phyloP scores from a whole-genome alignment of 768 basidiomycete species.

The Tulasnella sp. region DNA sequence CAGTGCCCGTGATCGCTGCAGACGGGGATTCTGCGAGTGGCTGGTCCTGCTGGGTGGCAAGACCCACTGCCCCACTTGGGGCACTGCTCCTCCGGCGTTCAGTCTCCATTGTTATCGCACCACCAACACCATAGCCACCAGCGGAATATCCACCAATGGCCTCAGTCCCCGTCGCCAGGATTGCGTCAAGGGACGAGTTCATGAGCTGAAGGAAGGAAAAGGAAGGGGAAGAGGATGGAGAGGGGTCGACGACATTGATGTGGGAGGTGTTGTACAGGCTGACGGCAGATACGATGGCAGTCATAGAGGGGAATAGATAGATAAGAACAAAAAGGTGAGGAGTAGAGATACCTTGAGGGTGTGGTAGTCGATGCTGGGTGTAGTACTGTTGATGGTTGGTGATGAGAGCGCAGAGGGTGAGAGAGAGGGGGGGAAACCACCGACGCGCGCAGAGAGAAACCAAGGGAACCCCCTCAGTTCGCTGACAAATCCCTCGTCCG shows the following conservation, averaged over 20 bases:
- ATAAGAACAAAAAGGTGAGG: neutral
- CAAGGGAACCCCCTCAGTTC: neutral
- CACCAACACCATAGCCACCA: slow-evolving; percentile 3
- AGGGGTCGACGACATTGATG: slow-evolving; percentile 12
- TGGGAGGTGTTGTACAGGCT: slow-evolving; percentile 2
- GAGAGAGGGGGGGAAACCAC: neutral
- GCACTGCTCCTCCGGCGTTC: slow-evolving; percentile 19
- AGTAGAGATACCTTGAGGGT: slow-evolving; percentile 11
- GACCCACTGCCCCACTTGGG: neutral
- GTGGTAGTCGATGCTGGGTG: neutral
- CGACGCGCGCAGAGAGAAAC: neutral
- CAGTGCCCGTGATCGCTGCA: neutral
- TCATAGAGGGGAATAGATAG: slow-evolving; percentile 1
- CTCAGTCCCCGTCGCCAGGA: neutral
- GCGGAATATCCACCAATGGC: neutral
- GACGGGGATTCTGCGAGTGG: slow-evolving; percentile 10
- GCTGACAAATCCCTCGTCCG: slow-evolving; percentile 6
- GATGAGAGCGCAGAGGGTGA: neutral
- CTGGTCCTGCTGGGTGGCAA: neutral
- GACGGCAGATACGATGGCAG: slow-evolving; percentile 7
- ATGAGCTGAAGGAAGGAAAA: slow-evolving; percentile 3
- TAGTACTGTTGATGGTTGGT: neutral
- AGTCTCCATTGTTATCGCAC: slow-evolving; percentile 1
- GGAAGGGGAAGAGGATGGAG: neutral
- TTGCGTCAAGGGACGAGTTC: slow-evolving; percentile 11